Conservation (phyloP, 768 basidiomycete genomes). For the Trametes elegans region DNA sequence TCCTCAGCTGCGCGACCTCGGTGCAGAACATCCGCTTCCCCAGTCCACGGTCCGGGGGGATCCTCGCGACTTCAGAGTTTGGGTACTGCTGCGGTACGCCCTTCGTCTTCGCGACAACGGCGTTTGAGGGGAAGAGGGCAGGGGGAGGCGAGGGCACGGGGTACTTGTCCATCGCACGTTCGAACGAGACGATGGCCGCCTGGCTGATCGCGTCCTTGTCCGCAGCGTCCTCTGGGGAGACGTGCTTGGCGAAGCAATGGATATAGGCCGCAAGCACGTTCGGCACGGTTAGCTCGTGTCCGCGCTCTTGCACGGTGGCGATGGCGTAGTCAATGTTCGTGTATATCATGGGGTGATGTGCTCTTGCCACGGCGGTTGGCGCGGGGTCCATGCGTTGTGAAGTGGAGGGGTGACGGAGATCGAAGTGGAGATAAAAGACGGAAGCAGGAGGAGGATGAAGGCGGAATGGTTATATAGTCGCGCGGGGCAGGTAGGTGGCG, state of each 20-base stretch:
- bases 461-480: not conserved
- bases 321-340: conserved; percentile 15
- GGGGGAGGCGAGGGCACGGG: conserved; percentile 5
- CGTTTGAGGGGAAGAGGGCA: not conserved
- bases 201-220: conserved; percentile 95
- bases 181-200: conserved; percentile 80
- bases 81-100: not conserved
- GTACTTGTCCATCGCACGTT: conserved; percentile 21
- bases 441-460: not conserved
- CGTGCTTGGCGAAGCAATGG: conserved; percentile 59
- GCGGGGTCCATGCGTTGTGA: conserved; percentile 1
- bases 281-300: conserved; percentile 28
- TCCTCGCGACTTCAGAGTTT: not conserved
- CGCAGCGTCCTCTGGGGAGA: conserved; percentile 70
- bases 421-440: not conserved
- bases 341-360: not conserved
- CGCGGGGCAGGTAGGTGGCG: not conserved
- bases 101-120: not conserved
- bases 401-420: not conserved
- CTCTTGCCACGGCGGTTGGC: no score
- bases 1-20: conserved; percentile 15
- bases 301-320: conserved; percentile 10
- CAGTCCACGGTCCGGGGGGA: not conserved
- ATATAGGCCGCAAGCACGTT: conserved; percentile 88
- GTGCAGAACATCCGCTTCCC: conserved; percentile 3